Base-by-base conservation (phyloP, 345 rosid species). In the Euphorbia tirucalli region DNA sequence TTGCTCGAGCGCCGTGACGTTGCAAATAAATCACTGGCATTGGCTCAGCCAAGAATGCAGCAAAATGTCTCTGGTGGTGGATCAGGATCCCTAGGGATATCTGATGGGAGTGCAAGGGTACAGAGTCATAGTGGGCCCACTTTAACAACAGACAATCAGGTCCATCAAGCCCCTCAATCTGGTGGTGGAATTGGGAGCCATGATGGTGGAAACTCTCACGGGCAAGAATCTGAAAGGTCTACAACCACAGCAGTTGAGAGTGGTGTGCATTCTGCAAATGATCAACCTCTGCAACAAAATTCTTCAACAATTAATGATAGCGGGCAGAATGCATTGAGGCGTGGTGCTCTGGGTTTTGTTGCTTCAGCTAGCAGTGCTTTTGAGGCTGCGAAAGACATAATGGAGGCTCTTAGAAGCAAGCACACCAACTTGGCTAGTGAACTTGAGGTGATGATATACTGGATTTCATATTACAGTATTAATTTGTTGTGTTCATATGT, bases 1-100 rank as follows among this genome's bases (percentile, higher is more conserved):
- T 85, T 95, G 77, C 96, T 95, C 44, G 98, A 95, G 77, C 93
- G 98, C 35, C 99, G 99, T 19, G 98, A 95, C 88, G 99, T 90
- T 68, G 97, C 91, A 67, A 90, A 90, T 79, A 95, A 92, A 74
- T 88, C 97, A 82, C 74, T 95, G 78, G 90, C 91, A 74, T 80
- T 93, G 88, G 93, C 97, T 65, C 98, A 93, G 71, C 98, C 90
- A 83, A 90, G 97, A 79, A 82, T 90, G 89, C 97, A 92, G 83
- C 97, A 89, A 81, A 92, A 78, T 83, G 80, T 78, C 55, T 66
- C 93, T 77, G 86, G 80, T 71, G 56, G 81, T 49, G 78, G 76
- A 68, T 79, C 85, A 66, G 87, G 89, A 69, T 78, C 89, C 73
- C 80, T 86, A 62, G 87, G 82, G 27, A 50, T 87, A 77, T 72